phyloP scores from a whole-genome alignment of 2,329 filamentous ascomycete genomes.

The Clonostachys byssicola region DNA sequence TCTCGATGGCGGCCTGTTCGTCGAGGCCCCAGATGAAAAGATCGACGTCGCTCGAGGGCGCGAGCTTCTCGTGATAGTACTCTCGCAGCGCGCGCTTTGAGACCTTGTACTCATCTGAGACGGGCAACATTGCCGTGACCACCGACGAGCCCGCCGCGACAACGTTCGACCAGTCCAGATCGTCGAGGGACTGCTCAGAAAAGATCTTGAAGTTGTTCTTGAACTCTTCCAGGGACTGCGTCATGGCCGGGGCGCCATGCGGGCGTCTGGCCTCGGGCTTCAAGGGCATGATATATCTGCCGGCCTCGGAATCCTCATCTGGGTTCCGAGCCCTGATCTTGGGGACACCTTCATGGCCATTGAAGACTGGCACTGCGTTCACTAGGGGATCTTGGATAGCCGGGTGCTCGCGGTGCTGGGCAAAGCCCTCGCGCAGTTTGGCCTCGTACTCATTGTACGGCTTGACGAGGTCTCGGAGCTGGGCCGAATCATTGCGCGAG shows the following conservation, averaged over 20 bases:
- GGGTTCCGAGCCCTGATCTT: constrained; percentile 40
- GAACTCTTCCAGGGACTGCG: constrained; percentile 60
- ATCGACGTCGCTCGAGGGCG: constrained; percentile 56
- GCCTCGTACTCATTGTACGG: constrained; percentile 61
- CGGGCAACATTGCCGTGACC: constrained; percentile 57
- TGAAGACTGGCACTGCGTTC: constrained; percentile 56
- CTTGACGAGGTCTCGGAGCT: constrained; percentile 38
- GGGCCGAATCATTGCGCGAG: no score
- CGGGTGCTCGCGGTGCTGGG: constrained; percentile 44
- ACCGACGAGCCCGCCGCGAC: constrained; percentile 69
- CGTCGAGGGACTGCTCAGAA: constrained; percentile 14
- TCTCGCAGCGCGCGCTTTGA: constrained; percentile 43
- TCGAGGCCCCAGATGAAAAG: constrained; percentile 71
- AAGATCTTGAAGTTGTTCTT: constrained; percentile 70
- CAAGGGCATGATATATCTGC: constrained; percentile 60
- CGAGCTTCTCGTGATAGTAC: constrained; percentile 49
- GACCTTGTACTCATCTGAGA: constrained; percentile 31
- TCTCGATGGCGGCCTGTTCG: constrained; percentile 61
- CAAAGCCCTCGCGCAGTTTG: constrained; percentile 57
- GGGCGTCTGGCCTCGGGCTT: constrained; percentile 47
- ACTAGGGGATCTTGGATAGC: constrained; percentile 21
- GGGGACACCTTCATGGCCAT: constrained; percentile 36
- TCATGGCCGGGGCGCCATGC: constrained; percentile 57
- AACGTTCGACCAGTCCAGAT: constrained; percentile 63
- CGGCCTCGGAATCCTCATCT: constrained; percentile 46